Evolutionary conservation across 2,329 filamentous ascomycete species (phyloP).

Genomic region (Arthrinium phaeospermum): DNA sequence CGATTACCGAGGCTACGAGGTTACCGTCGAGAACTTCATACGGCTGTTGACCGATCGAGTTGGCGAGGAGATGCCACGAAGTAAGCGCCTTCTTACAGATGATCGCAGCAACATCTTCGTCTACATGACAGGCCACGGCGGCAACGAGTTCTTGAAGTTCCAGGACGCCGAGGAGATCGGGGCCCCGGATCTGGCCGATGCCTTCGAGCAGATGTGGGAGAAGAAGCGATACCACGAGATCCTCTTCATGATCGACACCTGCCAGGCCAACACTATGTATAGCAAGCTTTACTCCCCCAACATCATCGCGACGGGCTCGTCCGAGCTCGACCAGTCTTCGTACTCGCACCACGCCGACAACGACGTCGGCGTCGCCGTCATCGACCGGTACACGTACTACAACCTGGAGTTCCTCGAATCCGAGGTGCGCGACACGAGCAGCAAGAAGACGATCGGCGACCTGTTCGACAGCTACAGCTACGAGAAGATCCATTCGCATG

Average conservation of each 20-base stretch:
- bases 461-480: conserved; percentile 96
- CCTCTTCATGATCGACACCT: conserved; percentile 99
- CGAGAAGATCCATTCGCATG: conserved; percentile 90
- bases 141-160: conserved; percentile 98
- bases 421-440: conserved; percentile 83
- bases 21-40: conserved; percentile 99
- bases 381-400: conserved; percentile 98
- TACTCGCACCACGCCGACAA: conserved; percentile 98
- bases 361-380: conserved; percentile 96
- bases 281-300: conserved; percentile 97
- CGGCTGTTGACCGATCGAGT: conserved; percentile 92
- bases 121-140: conserved; percentile 98
- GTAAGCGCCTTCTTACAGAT: conserved; percentile 92
- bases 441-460: conserved; percentile 89
- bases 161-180: conserved; percentile 98
- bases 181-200: conserved; percentile 93
- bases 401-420: conserved; percentile 96
- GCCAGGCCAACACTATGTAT: conserved; percentile 99
- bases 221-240: conserved; percentile 98
- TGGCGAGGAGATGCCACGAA: conserved; percentile 91
- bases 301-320: conserved; percentile 97
- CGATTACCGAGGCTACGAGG: conserved; percentile 96
- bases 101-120: conserved; percentile 96
- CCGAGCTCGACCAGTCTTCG: conserved; percentile 91
- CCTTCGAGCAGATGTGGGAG: conserved; percentile 99